Evolutionary conservation across 805 yeast species (phyloP).

Genomic region (Cyberlindnera meyerae): DNA sequence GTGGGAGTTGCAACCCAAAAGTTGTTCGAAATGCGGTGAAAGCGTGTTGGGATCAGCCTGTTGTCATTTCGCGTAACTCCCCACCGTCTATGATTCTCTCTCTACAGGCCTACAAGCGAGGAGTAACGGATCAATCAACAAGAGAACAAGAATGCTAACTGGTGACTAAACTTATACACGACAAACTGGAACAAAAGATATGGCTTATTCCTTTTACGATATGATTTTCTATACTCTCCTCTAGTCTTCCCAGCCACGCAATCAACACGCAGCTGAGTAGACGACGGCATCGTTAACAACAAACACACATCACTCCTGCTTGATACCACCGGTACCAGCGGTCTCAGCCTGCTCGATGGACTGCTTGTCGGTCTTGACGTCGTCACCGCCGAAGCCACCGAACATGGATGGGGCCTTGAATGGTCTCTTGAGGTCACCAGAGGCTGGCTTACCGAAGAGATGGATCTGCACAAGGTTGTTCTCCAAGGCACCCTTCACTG

Average conservation of each 20-base stretch:
- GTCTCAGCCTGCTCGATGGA: slow-evolving; percentile 80
- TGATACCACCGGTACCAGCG: slow-evolving; percentile 83
- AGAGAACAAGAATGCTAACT: too few relatives aligned
- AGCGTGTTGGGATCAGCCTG: not conserved
- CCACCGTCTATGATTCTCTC: too few relatives aligned
- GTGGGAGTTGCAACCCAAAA: too few relatives aligned
- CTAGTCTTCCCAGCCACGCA: too few relatives aligned
- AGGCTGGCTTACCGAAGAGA: slow-evolving; percentile 72
- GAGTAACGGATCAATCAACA: too few relatives aligned
- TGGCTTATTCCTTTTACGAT: too few relatives aligned
- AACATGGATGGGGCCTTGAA: slow-evolving; percentile 84
- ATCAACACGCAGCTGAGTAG: too few relatives aligned
- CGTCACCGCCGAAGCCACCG: slow-evolving; percentile 48
- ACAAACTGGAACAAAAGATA: not conserved
- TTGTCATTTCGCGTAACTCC: not conserved
- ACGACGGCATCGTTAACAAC: too few relatives aligned
- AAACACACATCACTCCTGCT: slow-evolving; percentile 35
- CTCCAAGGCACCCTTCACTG: slow-evolving; percentile 86
- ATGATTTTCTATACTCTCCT: too few relatives aligned
- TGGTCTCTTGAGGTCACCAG: slow-evolving; percentile 94
- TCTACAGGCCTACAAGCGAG: too few relatives aligned
- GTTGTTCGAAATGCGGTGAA: too few relatives aligned
- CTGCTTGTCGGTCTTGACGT: slow-evolving; percentile 78
- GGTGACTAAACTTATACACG: not conserved
- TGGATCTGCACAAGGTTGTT: slow-evolving; percentile 89